phyloP scores from a whole-genome alignment of 768 basidiomycete genomes.

The Pleurotus djamor region DNA sequence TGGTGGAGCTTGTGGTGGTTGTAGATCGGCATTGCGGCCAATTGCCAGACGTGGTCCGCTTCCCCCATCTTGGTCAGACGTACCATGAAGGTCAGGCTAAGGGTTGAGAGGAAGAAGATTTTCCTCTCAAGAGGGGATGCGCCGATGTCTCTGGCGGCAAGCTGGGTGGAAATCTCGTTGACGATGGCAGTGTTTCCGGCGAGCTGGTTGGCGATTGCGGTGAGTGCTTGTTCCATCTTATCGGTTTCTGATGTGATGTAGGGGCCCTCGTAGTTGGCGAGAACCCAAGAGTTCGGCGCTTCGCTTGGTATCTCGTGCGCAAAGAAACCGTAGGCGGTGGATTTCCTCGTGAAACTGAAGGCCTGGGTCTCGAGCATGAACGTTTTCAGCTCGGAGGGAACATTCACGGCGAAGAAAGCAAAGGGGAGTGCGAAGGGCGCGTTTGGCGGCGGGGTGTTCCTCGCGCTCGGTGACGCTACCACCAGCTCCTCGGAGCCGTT shows the following conservation, averaged over 20 bases:
- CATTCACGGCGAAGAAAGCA: background rate
- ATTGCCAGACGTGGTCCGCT: background rate
- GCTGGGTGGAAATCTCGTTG: background rate
- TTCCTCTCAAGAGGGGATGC: background rate
- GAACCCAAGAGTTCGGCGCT: background rate
- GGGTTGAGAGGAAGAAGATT: background rate
- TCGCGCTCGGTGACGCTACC: background rate
- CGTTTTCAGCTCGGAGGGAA: background rate
- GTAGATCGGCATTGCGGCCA: background rate
- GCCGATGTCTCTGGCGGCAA: background rate
- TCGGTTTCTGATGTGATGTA: background rate
- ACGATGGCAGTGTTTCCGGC: background rate
- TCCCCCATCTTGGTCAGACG: background rate
- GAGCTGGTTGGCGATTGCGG: background rate
- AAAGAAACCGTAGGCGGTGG: background rate
- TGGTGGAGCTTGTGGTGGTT: background rate
- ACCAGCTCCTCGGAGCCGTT: background rate
- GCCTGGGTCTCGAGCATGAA: background rate
- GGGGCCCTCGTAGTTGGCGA: background rate
- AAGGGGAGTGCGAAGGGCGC: background rate
- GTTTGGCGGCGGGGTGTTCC: background rate
- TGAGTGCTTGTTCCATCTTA: background rate
- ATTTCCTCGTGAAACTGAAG: background rate
- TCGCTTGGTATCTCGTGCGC: background rate
- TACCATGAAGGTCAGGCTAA: background rate